Conservation (phyloP, 2,329 filamentous ascomycete species). For the Cladosporium sp. region DNA sequence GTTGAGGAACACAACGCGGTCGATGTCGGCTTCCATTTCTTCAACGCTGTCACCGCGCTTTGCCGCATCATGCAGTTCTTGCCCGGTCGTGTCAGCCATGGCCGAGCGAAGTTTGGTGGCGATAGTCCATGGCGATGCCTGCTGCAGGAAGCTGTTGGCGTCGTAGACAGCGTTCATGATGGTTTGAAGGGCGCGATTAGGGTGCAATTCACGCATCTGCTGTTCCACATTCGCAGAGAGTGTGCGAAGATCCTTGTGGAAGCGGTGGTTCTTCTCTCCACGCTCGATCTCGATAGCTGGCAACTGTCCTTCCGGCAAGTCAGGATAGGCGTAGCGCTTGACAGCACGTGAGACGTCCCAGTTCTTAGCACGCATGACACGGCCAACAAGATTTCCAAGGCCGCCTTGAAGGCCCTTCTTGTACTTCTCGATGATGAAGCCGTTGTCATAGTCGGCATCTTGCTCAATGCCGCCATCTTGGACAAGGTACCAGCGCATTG, state of each 20-base stretch:
- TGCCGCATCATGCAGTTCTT: constrained; percentile 23
- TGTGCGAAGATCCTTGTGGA: constrained; percentile 18
- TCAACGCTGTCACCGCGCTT: constrained; percentile 21
- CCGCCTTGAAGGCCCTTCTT: constrained; percentile 72
- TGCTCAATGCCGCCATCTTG: constrained; percentile 71
- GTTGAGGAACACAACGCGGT: constrained; percentile 63
- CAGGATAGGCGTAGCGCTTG: constrained; percentile 23
- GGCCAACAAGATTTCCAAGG: constrained; percentile 74
- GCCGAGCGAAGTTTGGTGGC: constrained; percentile 33
- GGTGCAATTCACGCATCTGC: constrained; percentile 61
- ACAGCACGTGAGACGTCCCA: constrained; percentile 53
- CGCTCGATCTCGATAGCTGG: constrained; percentile 13
- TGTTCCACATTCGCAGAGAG: constrained; percentile 42
- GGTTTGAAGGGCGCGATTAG: constrained; percentile 60
- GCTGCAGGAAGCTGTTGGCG: constrained; percentile 65
- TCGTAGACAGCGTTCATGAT: constrained; percentile 60
- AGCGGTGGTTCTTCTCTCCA: not conserved
- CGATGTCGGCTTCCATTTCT: constrained; percentile 40
- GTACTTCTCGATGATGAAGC: constrained; percentile 69
- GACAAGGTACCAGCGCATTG: constrained; percentile 84
- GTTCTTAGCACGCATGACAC: constrained; percentile 53
- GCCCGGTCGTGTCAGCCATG: constrained; percentile 26
- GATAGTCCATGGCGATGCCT: constrained; percentile 64
- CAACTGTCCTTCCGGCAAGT: constrained; percentile 6
- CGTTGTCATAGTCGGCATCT: constrained; percentile 84